Evolutionary conservation across 139 green algal species (phyloP).

Genomic region (Spirogloea muscicola): DNA sequence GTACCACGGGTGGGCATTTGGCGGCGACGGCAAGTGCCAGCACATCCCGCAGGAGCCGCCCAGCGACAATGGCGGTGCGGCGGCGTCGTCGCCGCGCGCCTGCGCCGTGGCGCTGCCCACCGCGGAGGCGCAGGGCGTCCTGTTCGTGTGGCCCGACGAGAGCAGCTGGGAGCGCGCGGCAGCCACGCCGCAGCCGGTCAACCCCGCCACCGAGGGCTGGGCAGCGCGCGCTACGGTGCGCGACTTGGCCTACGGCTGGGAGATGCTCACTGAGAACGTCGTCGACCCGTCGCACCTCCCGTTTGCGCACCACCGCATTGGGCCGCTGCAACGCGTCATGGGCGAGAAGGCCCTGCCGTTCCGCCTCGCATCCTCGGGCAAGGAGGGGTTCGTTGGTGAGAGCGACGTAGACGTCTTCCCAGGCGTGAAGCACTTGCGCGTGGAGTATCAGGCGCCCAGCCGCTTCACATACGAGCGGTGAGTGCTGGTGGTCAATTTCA

Average conservation of each 20-base stretch:
- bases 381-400: too few species aligned
- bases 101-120: conserved; percentile 5
- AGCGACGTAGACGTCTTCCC: too few species aligned
- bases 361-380: too few species aligned
- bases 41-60: conserved; percentile 8
- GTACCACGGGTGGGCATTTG: conserved; percentile 33
- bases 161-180: neutral
- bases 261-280: conserved; percentile 57
- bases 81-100: neutral
- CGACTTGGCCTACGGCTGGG: conserved; percentile 40
- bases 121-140: neutral
- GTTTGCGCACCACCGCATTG: conserved; percentile 51
- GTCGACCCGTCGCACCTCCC: conserved; percentile 53
- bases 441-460: too few species aligned
- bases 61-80: too few species aligned
- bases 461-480: too few species aligned
- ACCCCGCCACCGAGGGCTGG: neutral
- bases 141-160: conserved; percentile 42
- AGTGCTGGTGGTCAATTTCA: too few species aligned
- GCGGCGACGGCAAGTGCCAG: neutral
- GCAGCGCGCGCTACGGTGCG: neutral
- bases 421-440: too few species aligned
- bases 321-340: neutral
- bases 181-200: conserved; percentile 2
- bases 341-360: too few species aligned